Evolutionary conservation across 1,139 yeast genomes (phyloP).

Genomic region (Arxiozyma slooffiae): DNA sequence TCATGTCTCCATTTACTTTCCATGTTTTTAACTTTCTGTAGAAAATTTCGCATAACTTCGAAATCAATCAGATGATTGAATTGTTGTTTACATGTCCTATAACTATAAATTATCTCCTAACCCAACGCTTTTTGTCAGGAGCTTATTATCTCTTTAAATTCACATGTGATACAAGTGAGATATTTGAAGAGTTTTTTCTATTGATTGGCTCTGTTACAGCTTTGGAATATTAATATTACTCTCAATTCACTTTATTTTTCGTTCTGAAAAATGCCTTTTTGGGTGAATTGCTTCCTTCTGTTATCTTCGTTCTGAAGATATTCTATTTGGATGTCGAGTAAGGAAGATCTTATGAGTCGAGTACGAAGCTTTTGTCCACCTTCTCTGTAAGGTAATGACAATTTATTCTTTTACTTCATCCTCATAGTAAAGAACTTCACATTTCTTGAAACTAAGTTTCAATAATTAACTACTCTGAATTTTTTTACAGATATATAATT

Average conservation of each 20-base stretch:
- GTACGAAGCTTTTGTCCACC: background rate
- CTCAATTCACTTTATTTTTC: constrained; percentile 1
- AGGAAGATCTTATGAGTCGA: constrained; percentile 3
- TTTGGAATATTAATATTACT: constrained; percentile 2
- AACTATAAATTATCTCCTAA: background rate
- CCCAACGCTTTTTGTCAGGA: constrained; percentile 3
- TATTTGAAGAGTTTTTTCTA: background rate
- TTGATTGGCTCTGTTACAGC: background rate
- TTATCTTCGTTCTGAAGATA: constrained; percentile 1
- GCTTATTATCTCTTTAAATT: background rate
- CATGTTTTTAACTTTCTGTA: background rate
- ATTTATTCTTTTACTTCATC: background rate
- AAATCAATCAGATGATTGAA: constrained; percentile 1
- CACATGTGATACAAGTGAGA: background rate
- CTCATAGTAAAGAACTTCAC: constrained; percentile 4
- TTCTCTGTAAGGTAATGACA: background rate
- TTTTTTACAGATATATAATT: too few species aligned
- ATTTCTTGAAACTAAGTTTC: too few species aligned
- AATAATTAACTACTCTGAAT: too few species aligned
- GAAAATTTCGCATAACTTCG: background rate
- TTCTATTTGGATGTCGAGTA: background rate
- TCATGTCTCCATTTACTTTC: too few species aligned
- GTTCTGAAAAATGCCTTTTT: constrained; percentile 1
- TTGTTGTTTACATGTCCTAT: background rate
- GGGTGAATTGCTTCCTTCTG: constrained; percentile 1